phyloP scores from a whole-genome alignment of 2,329 filamentous ascomycete species.

The Penicillium brevicompactum region DNA sequence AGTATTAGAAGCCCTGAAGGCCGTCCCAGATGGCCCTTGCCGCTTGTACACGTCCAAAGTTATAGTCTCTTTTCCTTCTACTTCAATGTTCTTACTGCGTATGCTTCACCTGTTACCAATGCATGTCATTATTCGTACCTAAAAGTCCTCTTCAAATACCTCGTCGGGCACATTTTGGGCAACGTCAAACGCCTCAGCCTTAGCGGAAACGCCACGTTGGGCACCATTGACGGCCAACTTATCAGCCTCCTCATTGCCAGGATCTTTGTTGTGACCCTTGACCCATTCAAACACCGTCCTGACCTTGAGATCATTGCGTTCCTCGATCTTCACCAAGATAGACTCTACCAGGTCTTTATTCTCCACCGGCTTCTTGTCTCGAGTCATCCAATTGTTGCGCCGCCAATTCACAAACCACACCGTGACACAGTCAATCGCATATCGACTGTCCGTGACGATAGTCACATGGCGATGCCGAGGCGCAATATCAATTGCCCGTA shows the following conservation, averaged over 20 bases:
- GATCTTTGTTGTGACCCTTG: slow-evolving; percentile 75
- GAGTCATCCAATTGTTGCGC: slow-evolving; percentile 75
- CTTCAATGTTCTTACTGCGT: no score
- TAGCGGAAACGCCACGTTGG: slow-evolving; percentile 37
- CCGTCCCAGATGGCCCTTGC: no score
- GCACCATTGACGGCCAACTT: slow-evolving; percentile 71
- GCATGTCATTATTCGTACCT: neutral
- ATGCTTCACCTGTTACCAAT: no score
- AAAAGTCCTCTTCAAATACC: slow-evolving; percentile 29
- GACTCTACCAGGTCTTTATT: slow-evolving; percentile 82
- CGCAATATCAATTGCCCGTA: slow-evolving; percentile 77
- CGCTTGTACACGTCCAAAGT: no score
- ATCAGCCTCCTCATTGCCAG: slow-evolving; percentile 82
- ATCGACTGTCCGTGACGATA: slow-evolving; percentile 87
- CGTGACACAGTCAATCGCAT: slow-evolving; percentile 86
- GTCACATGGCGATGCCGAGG: slow-evolving; percentile 68
- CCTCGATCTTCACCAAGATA: slow-evolving; percentile 70
- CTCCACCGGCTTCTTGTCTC: slow-evolving; percentile 70
- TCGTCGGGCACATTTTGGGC: slow-evolving; percentile 29
- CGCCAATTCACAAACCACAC: slow-evolving; percentile 81
- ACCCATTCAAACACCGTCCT: slow-evolving; percentile 81
- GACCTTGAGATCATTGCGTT: slow-evolving; percentile 62
- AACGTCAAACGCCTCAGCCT: slow-evolving; percentile 28
- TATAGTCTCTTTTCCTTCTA: no score
- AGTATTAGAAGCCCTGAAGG: no score